Evolutionary conservation across 1,139 yeast species (phyloP).

Genomic region (Taphrina populina): DNA sequence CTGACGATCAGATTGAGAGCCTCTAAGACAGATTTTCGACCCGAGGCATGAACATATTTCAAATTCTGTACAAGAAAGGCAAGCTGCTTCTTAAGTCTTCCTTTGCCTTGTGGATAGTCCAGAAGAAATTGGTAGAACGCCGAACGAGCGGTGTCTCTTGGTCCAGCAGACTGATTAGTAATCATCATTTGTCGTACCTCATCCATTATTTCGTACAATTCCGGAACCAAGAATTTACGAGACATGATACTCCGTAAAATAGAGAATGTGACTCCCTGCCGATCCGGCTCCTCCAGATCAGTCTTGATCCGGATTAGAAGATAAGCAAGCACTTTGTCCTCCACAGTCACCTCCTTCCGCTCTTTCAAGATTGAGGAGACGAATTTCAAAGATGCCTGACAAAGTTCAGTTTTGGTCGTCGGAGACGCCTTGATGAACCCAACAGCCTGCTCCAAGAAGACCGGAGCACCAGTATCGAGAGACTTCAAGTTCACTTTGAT

Average conservation of each 20-base stretch:
- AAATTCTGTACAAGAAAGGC: conserved; percentile 79
- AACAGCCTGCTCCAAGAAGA: conserved; percentile 54
- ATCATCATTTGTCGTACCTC: conserved; percentile 80
- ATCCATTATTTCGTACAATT: conserved; percentile 86
- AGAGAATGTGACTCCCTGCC: conserved; percentile 84
- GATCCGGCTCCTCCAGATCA: conserved; percentile 85
- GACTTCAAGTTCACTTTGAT: conserved; percentile 45
- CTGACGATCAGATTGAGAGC: conserved; percentile 67
- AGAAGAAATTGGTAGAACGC: conserved; percentile 81
- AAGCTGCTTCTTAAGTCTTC: conserved; percentile 78
- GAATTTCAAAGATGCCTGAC: conserved; percentile 75
- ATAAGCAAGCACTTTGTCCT: conserved; percentile 72
- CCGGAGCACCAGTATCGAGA: conserved; percentile 36
- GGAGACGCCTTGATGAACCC: conserved; percentile 72
- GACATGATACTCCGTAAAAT: conserved; percentile 74
- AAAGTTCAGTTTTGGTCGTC: conserved; percentile 72
- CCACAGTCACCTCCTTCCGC: conserved; percentile 62
- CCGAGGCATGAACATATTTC: conserved; percentile 79
- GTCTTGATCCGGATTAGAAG: conserved; percentile 75
- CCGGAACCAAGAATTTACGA: conserved; percentile 76
- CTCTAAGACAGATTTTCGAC: conserved; percentile 90
- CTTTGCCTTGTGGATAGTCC: conserved; percentile 93
- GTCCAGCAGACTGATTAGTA: conserved; percentile 79
- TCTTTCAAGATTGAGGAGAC: conserved; percentile 72
- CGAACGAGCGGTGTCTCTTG: conserved; percentile 81